Conservation (phyloP, 139 green algal genomes). For the Chlorella sp. region DNA sequence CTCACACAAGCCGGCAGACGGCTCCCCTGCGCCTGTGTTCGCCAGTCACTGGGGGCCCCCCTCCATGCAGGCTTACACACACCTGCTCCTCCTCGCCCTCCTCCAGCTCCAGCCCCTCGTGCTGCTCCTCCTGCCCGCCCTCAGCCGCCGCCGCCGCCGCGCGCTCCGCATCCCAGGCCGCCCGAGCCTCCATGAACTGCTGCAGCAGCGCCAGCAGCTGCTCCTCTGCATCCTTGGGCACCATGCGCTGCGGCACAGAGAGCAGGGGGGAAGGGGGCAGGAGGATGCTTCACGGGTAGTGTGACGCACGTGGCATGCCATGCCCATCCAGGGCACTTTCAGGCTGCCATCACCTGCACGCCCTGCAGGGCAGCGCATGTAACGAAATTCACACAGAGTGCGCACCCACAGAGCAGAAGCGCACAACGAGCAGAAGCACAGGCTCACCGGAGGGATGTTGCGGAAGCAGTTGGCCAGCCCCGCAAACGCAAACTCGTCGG, state of each 20-base stretch:
- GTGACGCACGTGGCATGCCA: too few species aligned
- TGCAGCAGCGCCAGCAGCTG: slow-evolving; percentile 11
- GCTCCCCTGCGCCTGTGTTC: neutral
- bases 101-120: neutral
- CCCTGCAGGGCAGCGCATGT: too few species aligned
- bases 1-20: neutral
- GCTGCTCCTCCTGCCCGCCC: neutral
- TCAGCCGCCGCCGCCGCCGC: neutral
- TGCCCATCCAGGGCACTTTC: too few species aligned
- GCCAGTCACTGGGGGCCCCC: too few species aligned
- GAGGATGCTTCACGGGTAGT: neutral
- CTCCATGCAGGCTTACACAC: too few species aligned
- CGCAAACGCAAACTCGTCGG: slow-evolving; percentile 27
- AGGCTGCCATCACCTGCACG: too few species aligned
- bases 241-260: neutral
- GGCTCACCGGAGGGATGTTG: slow-evolving; percentile 6
- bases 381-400: too few species aligned
- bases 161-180: neutral
- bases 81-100: too few species aligned
- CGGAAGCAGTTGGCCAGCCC: slow-evolving; percentile 32
- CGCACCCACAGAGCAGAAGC: too few species aligned
- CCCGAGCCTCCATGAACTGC: neutral
- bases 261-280: neutral
- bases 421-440: too few species aligned
- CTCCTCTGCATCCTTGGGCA: neutral